Base-by-base conservation (phyloP, 2,329 filamentous ascomycete species). In the Fusarium circinatum region DNA sequence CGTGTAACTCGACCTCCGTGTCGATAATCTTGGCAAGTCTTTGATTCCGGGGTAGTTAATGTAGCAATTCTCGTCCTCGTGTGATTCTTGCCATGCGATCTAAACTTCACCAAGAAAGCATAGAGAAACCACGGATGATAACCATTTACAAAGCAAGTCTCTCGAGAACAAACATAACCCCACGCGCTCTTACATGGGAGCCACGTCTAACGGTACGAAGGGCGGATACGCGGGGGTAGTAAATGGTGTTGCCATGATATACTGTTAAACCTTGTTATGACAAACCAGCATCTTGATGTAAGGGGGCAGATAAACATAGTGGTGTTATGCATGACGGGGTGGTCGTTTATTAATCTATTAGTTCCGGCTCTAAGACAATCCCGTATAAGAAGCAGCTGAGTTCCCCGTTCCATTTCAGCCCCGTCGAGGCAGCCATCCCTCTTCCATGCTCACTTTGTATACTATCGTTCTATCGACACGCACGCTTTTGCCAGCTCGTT, bases 131-230 rank as follows among this genome's bases (percentile, higher is more conserved):
- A 55, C 20, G 22, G 28, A 18, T 42, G 20, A 55, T 41, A 24
- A 11, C 10, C 6, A 36, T 12, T 30, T 24, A 38, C 17, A 36
- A 20, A 28, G 5, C 5, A 30, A 24, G 26, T 38, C 4, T 6
- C 15, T 12, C 36, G 6, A 70, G 34, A 20, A 39, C 10, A 26
- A 34, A 18, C 26, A 32, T 12, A 39, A 52, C 66, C 70, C 70
- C 70, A 73, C 70, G 70, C 48, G 22, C 36, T 41, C 20, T 24
- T 54, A 57, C 70, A 70, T 41, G 70, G 70, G 59, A 62, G 42
- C 59, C 51, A 70, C 41, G 56, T 47, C n/a, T 34, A 45, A 49
- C 36, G 34, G 55, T 42, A 59, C 58, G 45, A 38, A 56, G 56
- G 70, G 44, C 34, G 32, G 49, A 42, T 42, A 69, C 44, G 70